phyloP scores from a whole-genome alignment of 177 flowering plant genomes.

The Vitis hybrid region DNA sequence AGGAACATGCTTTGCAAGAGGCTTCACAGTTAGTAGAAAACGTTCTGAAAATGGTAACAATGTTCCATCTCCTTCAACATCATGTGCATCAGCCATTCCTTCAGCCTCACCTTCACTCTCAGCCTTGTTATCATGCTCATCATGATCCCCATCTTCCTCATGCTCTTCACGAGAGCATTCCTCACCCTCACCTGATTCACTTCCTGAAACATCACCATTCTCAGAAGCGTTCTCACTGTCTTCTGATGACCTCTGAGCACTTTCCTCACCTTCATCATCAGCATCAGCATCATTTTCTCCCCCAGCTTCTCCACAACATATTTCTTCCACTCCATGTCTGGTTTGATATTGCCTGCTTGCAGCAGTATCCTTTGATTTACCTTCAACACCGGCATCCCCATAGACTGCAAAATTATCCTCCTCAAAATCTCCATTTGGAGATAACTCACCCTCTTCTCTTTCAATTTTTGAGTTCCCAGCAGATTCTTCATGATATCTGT shows the following conservation, averaged over 20 bases:
- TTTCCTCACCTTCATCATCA: constrained; percentile 82
- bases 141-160: constrained; percentile 69
- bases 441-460: constrained; percentile 94
- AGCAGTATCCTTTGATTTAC: constrained; percentile 40
- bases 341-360: constrained; percentile 37
- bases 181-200: constrained; percentile 82
- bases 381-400: constrained; percentile 39
- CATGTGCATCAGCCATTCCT: constrained; percentile 74
- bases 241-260: constrained; percentile 76
- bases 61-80: constrained; percentile 65
- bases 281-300: constrained; percentile 74
- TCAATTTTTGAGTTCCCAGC: constrained; percentile 46
- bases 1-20: constrained; percentile 71
- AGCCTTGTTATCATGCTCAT: constrained; percentile 61
- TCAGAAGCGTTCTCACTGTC: constrained; percentile 83
- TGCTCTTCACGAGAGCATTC: constrained; percentile 74
- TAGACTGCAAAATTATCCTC: constrained; percentile 68
- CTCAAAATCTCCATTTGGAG: constrained; percentile 80
- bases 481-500: constrained; percentile 44
- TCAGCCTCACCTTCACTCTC: constrained; percentile 98
- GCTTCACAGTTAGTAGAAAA: constrained; percentile 66
- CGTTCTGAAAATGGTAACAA: constrained; percentile 58
- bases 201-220: constrained; percentile 77
- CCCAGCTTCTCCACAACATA: constrained; percentile 39
- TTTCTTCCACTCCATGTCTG: constrained; percentile 41